These are phyloP conservation scores for Coemansia sp. DNA, from an alignment of 192 early-diverging fungal species.

Conservation along the genomic window DNA sequence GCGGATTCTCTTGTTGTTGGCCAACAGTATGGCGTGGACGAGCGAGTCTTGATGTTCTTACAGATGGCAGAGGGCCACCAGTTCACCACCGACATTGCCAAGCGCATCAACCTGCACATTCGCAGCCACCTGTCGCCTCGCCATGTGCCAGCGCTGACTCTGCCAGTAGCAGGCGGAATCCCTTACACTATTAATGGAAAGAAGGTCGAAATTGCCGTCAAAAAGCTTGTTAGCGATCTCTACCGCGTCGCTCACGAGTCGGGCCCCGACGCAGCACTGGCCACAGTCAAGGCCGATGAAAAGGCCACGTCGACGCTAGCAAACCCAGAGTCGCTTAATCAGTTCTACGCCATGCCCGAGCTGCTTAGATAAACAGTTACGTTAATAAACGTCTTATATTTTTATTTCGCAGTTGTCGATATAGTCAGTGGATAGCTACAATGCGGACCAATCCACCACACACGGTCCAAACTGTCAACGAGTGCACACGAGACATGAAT, in stretches of 20 bases:
- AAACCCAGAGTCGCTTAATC: conserved; percentile 85
- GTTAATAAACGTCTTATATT: conserved; percentile 47
- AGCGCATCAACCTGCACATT: conserved; percentile 73
- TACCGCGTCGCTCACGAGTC: conserved; percentile 40
- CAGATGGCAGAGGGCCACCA: conserved; percentile 70
- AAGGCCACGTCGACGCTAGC: conserved; percentile 80
- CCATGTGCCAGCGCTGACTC: conserved; percentile 87
- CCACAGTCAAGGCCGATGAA: conserved; percentile 63
- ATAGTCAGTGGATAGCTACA: conserved; percentile 43
- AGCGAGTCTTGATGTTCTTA: conserved; percentile 89
- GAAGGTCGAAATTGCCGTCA: conserved; percentile 97
- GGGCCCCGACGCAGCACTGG: conserved; percentile 59
- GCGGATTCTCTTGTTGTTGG: conserved; percentile 88
- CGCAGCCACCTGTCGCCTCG: conserved; percentile 82
- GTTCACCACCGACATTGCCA: conserved; percentile 65
- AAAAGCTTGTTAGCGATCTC: conserved; percentile 60
- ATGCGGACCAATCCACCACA: conserved; percentile 45
- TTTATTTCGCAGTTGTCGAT: conserved; percentile 39
- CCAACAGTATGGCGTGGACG: conserved; percentile 81
- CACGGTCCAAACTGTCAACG: conserved; percentile 18
- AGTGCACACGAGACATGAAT: conserved; percentile 42
- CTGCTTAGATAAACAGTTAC: conserved; percentile 25
- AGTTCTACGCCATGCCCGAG: conserved; percentile 80
- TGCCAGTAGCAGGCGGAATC: conserved; percentile 74
- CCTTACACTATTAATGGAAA: conserved; percentile 97